A percentile compares a stretch with the other conserved stretches of the same genome.
Evolutionary conservation across 2,329 filamentous ascomycete species (phyloP).

Genomic region (Aspergillus latus): DNA sequence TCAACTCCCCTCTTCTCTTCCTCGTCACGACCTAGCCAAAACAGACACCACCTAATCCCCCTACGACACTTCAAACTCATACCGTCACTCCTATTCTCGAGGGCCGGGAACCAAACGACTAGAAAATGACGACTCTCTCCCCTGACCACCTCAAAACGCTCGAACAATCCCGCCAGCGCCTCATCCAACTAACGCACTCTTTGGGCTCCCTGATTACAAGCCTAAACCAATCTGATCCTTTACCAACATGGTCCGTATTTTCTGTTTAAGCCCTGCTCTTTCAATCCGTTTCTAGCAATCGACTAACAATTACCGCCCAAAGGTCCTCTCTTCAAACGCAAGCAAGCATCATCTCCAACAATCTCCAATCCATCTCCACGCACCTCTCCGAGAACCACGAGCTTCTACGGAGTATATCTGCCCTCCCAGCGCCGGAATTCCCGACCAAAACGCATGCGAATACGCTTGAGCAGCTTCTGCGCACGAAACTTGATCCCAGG

Average conservation of each 20-base stretch:
- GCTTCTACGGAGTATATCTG: conserved; percentile 67
- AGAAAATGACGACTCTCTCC: conserved; percentile 38
- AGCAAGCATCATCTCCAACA: conserved; percentile 68
- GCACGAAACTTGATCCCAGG: conserved; percentile 79
- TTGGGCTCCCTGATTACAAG: conserved; percentile 64
- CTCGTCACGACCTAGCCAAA: too few relatives aligned
- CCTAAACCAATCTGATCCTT: conserved; percentile 61
- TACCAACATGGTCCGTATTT: conserved; percentile 58
- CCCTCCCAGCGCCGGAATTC: conserved; percentile 74
- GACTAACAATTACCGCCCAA: background rate
- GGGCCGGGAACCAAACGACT: too few relatives aligned
- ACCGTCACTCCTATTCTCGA: background rate
- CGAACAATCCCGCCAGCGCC: conserved; percentile 67
- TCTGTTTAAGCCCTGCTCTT: conserved; percentile 39
- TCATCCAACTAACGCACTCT: conserved; percentile 68
- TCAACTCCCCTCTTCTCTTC: background rate
- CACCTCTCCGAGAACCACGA: conserved; percentile 65
- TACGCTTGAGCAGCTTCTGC: conserved; percentile 68
- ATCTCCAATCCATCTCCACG: conserved; percentile 66
- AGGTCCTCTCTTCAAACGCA: conserved; percentile 73
- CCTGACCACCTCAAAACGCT: conserved; percentile 59
- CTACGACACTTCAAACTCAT: too few relatives aligned
- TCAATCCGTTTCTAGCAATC: background rate
- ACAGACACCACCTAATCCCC: background rate
- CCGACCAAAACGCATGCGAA: conserved; percentile 64